Base-by-base conservation (phyloP, 352 stramenopile species). In the Phytopythium oedochilum region DNA sequence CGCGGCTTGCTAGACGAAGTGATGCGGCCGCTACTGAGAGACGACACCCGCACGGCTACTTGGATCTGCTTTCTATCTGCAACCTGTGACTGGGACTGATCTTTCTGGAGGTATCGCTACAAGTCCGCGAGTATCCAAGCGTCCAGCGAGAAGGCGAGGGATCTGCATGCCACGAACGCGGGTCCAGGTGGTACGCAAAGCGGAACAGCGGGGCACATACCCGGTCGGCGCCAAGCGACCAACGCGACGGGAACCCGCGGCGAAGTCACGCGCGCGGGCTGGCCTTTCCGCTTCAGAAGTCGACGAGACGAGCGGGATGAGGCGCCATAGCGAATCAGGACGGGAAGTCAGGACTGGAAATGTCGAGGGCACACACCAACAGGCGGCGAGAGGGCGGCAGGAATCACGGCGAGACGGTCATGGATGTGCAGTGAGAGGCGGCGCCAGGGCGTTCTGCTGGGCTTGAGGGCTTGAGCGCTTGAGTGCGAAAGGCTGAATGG, bases 81-180 rank as follows among this genome's bases (percentile, higher is more conserved):
- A 36, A 15, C 7, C 32, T 36, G 32, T 11, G 32, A 15, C 32
- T 36, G 10, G 7, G n/a, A n/a, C n/a, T n/a, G n/a, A n/a, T n/a
- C n/a, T n/a, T n/a, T n/a, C n/a, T n/a, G n/a, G n/a, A n/a, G n/a
- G n/a, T n/a, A n/a, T n/a, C n/a, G n/a, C n/a, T n/a, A n/a, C n/a
- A n/a, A n/a, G n/a, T n/a, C n/a, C n/a, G n/a, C n/a, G n/a, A n/a
- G n/a, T n/a, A n/a, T n/a, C n/a, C n/a, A n/a, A n/a, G n/a, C n/a
- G n/a, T n/a, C n/a, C n/a, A n/a, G n/a, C n/a, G 36, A 14, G 36
- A 28, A 14, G 38, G 38, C 38, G 38, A 17, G 6, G 9, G 1
- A 50, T 50, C 44, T 50, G 44, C 44, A 50, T 38, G 26, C 44
- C 44, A 50, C 44, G 44, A 50, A 25, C 44, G 44, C 23, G 4